Conservation (phyloP, 2,329 filamentous ascomycete species). For the Passalora sequoiae region DNA sequence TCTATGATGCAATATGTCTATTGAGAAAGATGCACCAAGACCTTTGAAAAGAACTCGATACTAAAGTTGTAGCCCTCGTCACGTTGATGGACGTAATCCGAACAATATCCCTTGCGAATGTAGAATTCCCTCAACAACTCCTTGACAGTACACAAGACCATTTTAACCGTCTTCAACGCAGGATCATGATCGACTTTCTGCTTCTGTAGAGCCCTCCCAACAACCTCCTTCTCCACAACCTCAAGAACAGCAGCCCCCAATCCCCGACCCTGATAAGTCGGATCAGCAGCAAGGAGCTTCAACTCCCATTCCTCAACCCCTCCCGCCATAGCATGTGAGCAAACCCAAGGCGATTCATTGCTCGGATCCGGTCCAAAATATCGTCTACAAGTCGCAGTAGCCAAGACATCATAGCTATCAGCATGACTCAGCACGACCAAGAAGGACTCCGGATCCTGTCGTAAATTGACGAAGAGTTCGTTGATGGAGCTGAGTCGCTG, state of each 20-base stretch:
- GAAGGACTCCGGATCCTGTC: conserved; percentile 15
- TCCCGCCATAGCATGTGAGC: conserved; percentile 5
- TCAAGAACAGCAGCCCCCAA: conserved; percentile 15
- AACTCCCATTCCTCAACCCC: conserved; percentile 17
- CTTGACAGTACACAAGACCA: conserved; percentile 13
- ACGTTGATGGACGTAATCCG: conserved; percentile 14
- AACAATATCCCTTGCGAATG: conserved; percentile 11
- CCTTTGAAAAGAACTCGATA: conserved; percentile 15
- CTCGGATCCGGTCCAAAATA: conserved; percentile 11
- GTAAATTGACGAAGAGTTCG: conserved; percentile 10
- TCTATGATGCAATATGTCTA: too few relatives aligned
- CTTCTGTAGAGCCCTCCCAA: conserved; percentile 1
- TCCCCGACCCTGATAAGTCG: conserved; percentile 11
- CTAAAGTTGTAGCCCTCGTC: conserved; percentile 17
- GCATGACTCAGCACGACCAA: conserved; percentile 8
- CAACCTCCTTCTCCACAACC: conserved; percentile 10
- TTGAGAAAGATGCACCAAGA: too few relatives aligned
- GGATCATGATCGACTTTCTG: neutral
- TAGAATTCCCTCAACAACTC: conserved; percentile 16
- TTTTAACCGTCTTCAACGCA: conserved; percentile 2
- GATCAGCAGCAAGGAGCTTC: conserved; percentile 14
- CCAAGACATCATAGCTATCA: conserved; percentile 9
- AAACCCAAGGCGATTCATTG: conserved; percentile 8
- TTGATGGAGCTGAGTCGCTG: conserved; percentile 13
- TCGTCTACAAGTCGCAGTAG: conserved; percentile 14